Base-by-base conservation (phyloP, 495 filamentous ascomycete species). In the Trichoderma parareesei region DNA sequence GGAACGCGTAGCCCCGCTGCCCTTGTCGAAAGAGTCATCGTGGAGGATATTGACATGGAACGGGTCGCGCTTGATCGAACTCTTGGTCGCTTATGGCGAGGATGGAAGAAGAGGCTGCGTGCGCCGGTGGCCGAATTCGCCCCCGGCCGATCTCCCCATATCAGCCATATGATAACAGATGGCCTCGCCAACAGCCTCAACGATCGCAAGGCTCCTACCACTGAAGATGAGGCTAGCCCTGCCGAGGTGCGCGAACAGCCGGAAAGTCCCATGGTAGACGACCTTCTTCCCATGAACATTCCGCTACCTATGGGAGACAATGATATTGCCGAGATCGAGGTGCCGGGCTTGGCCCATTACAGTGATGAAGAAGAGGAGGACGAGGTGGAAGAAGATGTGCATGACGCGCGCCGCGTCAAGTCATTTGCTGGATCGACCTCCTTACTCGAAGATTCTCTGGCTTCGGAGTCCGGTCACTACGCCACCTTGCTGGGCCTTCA, bases 1-100 rank as follows among this genome's bases (percentile, higher is more conserved):
- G 79, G 78, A 38, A 70, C 68, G 7, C 73, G 74, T 60, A 72
- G 66, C 59, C 72, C 76, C 0, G 71, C 73, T 33, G 76, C 75
- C 33, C 65, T 79, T 64, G 75, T 78, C 63, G 86, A 90, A 62
- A 85, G 85, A 33, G 79, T 94, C 60, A 79, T 91, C 40, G 89
- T 99, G 33, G 92, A 96, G 70, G 93, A 98, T 70, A 76, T 85
- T 37, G 95, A 99, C 71, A 90, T 96, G 79, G 93, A 98, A 73
- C 93, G 94, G 65, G 79, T 98, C 66, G 94, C 93, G 5, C 78
- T 98, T 64, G 91, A 94, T 71, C 81, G 90, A 49, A 93, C 90
- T 13, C 76, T 99, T 3, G 93, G 95, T 14, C 81, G 93, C 42
- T 76, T 98, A 40, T 99, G 95, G 95, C 85, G 95, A 69, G 89